Conservation (phyloP, 192 early-diverging fungal species). For the Helicostylum pulchrum region DNA sequence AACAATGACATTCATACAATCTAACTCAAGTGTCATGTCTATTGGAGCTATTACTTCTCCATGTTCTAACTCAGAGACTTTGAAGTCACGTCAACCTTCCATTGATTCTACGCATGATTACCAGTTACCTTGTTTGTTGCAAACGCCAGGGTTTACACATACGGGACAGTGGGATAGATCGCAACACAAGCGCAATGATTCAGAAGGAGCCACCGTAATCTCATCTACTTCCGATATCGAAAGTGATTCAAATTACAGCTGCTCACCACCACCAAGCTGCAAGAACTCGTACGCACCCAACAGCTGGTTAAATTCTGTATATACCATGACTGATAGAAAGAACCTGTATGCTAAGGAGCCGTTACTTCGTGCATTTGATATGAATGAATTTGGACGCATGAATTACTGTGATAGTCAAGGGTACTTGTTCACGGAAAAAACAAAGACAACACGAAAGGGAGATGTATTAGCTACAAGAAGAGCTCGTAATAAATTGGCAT, state of each 20-base stretch:
- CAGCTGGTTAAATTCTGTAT: background rate
- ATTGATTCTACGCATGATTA: background rate
- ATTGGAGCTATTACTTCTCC: slow-evolving; percentile 8
- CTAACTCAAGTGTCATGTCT: slow-evolving; percentile 8
- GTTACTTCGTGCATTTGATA: background rate
- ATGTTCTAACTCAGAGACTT: background rate
- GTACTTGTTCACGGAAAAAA: background rate
- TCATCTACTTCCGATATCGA: background rate
- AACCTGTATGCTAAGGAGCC: background rate
- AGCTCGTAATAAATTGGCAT: slow-evolving; percentile 15
- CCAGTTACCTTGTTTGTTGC: background rate
- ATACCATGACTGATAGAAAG: background rate
- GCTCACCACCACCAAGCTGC: too few relatives aligned
- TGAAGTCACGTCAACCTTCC: background rate
- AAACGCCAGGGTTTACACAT: background rate
- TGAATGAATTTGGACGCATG: background rate
- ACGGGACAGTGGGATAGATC: background rate
- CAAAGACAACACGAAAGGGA: background rate
- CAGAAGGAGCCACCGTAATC: background rate
- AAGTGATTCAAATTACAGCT: background rate
- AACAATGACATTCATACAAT: background rate
- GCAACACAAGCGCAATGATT: background rate
- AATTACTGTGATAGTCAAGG: background rate
- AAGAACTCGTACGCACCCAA: background rate
- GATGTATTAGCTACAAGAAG: background rate